Evolutionary conservation across 768 basidiomycete species (phyloP).

Genomic region (Scleroderma bovista): DNA sequence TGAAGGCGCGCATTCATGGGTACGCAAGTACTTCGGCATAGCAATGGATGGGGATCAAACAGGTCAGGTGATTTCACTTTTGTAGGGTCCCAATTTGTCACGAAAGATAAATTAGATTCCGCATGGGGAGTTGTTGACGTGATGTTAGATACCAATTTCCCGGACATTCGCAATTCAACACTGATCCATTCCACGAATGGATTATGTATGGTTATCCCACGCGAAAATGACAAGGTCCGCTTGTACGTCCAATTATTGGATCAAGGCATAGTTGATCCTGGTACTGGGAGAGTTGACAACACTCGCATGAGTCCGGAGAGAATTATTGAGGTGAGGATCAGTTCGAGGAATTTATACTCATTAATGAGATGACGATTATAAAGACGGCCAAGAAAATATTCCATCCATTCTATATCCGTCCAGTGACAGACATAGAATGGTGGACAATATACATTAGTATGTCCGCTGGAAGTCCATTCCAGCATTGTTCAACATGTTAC

Average conservation of each 20-base stretch:
- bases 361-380: neutral
- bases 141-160: constrained; percentile 65
- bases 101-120: constrained; percentile 39
- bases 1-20: constrained; percentile 43
- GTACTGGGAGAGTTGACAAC: too few species aligned
- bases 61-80: too few species aligned
- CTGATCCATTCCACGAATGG: too few species aligned
- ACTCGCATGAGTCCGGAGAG: constrained; percentile 48
- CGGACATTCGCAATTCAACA: constrained; percentile 62
- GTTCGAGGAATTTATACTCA: neutral
- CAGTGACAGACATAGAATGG: constrained; percentile 54
- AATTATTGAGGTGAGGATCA: constrained; percentile 46
- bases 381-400: constrained; percentile 53
- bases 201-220: too few species aligned
- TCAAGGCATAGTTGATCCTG: too few species aligned
- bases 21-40: constrained; percentile 38
- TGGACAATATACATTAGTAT: constrained; percentile 69
- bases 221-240: too few species aligned
- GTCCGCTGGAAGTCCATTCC: constrained; percentile 11
- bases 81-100: too few species aligned
- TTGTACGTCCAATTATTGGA: too few species aligned
- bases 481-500: neutral
- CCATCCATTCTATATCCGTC: too few species aligned
- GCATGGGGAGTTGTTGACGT: constrained; percentile 86
- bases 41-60: constrained; percentile 44